Evolutionary conservation across 345 rosid genomes (phyloP).

Genomic region (Sisymbrium irio): DNA sequence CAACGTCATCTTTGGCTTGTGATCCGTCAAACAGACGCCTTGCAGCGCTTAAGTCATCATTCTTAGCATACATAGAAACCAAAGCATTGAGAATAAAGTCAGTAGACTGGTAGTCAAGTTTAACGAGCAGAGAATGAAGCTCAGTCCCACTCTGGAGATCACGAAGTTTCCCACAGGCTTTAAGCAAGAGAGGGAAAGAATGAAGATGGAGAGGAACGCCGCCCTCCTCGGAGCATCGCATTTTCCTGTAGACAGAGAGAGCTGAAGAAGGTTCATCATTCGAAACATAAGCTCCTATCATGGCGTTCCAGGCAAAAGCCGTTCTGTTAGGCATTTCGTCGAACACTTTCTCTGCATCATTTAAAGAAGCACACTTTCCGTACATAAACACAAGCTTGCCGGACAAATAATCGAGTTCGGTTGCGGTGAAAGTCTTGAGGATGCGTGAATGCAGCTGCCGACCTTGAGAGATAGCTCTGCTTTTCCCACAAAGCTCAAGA

Average conservation of each 20-base stretch:
- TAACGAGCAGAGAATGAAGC: slow-evolving; percentile 59
- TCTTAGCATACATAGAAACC: slow-evolving; percentile 79
- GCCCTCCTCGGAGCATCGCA: slow-evolving; percentile 52
- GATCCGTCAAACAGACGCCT: slow-evolving; percentile 56
- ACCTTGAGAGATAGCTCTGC: slow-evolving; percentile 43
- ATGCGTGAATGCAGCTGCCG: slow-evolving; percentile 58
- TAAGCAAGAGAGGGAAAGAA: slow-evolving; percentile 58
- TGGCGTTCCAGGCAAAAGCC: slow-evolving; percentile 74
- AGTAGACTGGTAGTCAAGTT: slow-evolving; percentile 43
- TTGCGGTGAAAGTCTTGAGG: slow-evolving; percentile 33
- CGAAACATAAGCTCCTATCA: slow-evolving; percentile 63
- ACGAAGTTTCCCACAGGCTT: slow-evolving; percentile 56
- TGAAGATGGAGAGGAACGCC: slow-evolving; percentile 50
- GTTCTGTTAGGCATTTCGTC: slow-evolving; percentile 61
- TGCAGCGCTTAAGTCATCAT: slow-evolving; percentile 54
- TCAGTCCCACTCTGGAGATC: slow-evolving; percentile 47
- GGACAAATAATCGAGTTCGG: slow-evolving; percentile 41
- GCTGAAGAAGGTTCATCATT: slow-evolving; percentile 49
- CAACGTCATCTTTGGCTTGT: slow-evolving; percentile 49
- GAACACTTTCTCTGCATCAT: slow-evolving; percentile 58
- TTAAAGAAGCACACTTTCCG: slow-evolving; percentile 52
- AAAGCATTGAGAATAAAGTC: slow-evolving; percentile 61
- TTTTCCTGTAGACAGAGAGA: slow-evolving; percentile 45
- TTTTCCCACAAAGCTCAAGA: slow-evolving; percentile 51
- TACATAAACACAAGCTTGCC: slow-evolving; percentile 78